Evolutionary conservation across 2,329 filamentous ascomycete species (phyloP).

Genomic region (Trichophyton mentagrophytes): DNA sequence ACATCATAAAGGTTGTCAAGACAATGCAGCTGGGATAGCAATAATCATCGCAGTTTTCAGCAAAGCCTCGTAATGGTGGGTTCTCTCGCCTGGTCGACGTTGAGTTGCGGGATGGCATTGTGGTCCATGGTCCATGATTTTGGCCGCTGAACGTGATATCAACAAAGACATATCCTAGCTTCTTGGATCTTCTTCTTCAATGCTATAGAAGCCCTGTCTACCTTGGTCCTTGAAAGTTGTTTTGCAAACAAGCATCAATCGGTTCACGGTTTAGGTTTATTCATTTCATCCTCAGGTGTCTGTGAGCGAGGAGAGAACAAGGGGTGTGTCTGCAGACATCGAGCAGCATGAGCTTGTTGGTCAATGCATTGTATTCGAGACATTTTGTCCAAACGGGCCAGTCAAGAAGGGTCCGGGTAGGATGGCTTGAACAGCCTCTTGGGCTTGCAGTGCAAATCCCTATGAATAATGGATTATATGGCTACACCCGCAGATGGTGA

Average conservation of each 20-base stretch:
- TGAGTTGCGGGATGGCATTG: background rate
- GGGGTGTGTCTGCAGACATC: background rate
- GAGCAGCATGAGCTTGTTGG: background rate
- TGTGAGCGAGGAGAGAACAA: background rate
- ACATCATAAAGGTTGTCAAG: background rate
- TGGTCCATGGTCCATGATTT: background rate
- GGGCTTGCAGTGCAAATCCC: background rate
- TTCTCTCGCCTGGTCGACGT: background rate
- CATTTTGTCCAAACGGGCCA: background rate
- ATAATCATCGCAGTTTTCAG: background rate
- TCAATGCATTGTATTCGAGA: background rate
- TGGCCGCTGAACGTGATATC: background rate
- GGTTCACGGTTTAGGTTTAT: background rate
- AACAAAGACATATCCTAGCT: background rate
- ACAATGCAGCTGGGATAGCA: background rate
- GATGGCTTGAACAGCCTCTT: background rate
- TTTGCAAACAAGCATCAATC: background rate
- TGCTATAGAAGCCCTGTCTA: background rate
- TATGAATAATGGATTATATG: background rate
- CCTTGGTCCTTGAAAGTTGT: background rate
- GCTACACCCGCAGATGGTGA: background rate
- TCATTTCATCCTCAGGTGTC: background rate
- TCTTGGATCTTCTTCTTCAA: background rate
- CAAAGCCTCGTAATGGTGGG: background rate
- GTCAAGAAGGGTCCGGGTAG: background rate